phyloP scores from a whole-genome alignment of 345 rosid species.

The Citrus australasica region DNA sequence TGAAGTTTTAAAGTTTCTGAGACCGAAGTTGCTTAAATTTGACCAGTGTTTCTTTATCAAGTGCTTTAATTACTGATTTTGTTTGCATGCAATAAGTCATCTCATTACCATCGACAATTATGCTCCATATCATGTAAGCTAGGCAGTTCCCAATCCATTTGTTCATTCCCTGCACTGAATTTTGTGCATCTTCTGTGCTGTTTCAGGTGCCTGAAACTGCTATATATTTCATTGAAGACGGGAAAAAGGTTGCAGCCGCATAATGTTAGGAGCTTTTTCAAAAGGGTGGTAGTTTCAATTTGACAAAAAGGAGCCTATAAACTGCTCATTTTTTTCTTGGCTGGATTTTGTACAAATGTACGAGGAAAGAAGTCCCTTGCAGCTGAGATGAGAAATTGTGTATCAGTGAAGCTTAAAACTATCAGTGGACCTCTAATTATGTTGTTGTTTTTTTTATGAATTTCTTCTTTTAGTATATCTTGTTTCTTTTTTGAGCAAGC shows the following conservation, averaged over 20 bases:
- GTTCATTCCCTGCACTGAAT: neutral
- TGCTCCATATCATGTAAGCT: neutral
- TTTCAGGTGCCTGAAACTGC: constrained; percentile 79
- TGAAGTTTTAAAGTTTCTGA: neutral
- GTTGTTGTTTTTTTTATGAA: neutral
- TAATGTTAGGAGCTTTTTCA: constrained; percentile 22
- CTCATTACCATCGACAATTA: neutral
- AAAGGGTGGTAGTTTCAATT: no score
- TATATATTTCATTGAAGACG: constrained; percentile 87
- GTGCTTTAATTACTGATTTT: neutral
- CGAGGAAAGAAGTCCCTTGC: neutral
- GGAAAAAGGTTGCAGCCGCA: constrained; percentile 79
- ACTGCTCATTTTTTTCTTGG: neutral
- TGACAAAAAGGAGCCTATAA: no score
- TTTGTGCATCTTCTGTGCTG: neutral
- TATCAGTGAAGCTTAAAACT: neutral
- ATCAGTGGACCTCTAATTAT: neutral
- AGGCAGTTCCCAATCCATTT: neutral
- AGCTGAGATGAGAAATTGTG: neutral
- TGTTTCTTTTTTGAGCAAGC: neutral
- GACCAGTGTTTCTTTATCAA: neutral
- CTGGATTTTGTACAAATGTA: no score
- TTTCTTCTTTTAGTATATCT: neutral
- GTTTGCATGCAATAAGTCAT: neutral
- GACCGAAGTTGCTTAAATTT: neutral